These are phyloP conservation scores for Blastobotrys muscicola DNA, from an alignment of 805 yeast genomes.

Conservation along the genomic window DNA sequence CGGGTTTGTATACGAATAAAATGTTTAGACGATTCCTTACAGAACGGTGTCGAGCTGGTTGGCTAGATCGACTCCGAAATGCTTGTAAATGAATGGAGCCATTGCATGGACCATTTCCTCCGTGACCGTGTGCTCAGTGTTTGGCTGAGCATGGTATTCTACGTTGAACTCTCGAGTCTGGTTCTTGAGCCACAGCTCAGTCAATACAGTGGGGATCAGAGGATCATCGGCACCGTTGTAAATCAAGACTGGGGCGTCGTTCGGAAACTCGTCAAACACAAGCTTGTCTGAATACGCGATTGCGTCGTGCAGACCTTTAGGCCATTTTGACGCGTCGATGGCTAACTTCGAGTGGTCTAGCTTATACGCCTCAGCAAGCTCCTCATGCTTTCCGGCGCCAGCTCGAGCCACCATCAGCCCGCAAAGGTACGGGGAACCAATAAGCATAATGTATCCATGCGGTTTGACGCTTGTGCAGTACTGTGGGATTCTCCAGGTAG, in stretches of 20 bases:
- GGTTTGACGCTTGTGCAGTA: too few relatives aligned
- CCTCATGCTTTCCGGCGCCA: neutral
- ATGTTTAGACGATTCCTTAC: neutral
- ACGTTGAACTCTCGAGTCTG: conserved; percentile 14
- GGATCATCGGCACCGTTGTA: conserved; percentile 29
- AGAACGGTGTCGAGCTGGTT: neutral
- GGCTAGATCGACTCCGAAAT: too few relatives aligned
- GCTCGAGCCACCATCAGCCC: conserved; percentile 34
- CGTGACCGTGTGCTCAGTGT: conserved; percentile 25
- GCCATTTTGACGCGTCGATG: conserved; percentile 8
- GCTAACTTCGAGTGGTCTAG: neutral
- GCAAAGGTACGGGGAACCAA: conserved; percentile 42
- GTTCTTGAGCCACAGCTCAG: conserved; percentile 24
- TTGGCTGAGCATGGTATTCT: conserved; percentile 20
- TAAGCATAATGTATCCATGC: conserved; percentile 21
- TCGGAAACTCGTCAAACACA: conserved; percentile 8
- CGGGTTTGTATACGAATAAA: neutral
- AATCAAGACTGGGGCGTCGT: conserved; percentile 20
- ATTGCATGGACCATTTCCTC: conserved; percentile 18
- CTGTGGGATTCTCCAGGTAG: conserved; percentile 33
- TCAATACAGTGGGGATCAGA: conserved; percentile 28
- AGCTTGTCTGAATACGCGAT: conserved; percentile 8
- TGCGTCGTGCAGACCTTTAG: conserved; percentile 11
- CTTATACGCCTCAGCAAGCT: neutral
- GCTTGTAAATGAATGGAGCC: too few relatives aligned